Evolutionary conservation across 2,329 filamentous ascomycete species (phyloP).

Genomic region (Penicillium sp.): DNA sequence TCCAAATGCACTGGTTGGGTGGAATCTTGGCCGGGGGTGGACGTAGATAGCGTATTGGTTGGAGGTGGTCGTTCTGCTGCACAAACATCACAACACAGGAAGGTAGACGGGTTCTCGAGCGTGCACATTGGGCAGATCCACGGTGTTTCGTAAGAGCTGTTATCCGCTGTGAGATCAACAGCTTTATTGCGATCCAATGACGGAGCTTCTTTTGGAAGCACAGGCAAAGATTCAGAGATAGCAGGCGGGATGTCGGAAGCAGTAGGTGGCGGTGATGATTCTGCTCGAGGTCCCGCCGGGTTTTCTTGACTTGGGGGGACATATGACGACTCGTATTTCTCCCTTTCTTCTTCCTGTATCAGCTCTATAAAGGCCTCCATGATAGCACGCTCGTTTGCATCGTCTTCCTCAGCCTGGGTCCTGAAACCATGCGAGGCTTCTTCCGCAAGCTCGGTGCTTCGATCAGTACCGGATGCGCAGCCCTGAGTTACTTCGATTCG

Average conservation of each 20-base stretch:
- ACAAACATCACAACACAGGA: constrained; percentile 54
- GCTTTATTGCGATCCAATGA: constrained; percentile 4
- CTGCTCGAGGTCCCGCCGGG: constrained; percentile 42
- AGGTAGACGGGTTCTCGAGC: constrained; percentile 52
- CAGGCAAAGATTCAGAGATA: background rate
- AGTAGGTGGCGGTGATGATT: constrained; percentile 34
- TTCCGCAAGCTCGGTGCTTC: constrained; percentile 57
- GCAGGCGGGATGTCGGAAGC: constrained; percentile 20
- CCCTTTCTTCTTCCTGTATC: constrained; percentile 66
- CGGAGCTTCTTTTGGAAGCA: background rate
- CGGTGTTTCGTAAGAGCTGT: constrained; percentile 32
- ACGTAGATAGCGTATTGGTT: constrained; percentile 11
- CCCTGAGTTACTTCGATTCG: constrained; percentile 60
- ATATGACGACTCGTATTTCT: constrained; percentile 51
- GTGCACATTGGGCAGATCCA: constrained; percentile 57
- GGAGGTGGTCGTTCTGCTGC: constrained; percentile 45
- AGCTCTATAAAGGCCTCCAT: constrained; percentile 77
- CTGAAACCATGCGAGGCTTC: constrained; percentile 66
- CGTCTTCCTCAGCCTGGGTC: constrained; percentile 77
- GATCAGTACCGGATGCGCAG: constrained; percentile 64
- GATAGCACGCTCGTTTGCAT: constrained; percentile 79
- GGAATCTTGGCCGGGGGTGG: background rate
- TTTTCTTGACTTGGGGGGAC: constrained; percentile 46
- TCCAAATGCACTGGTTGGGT: constrained; percentile 2
- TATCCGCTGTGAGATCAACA: constrained; percentile 18